Conservation (phyloP, 1,284 basidiomycete species). For the Cerrena zonata region DNA sequence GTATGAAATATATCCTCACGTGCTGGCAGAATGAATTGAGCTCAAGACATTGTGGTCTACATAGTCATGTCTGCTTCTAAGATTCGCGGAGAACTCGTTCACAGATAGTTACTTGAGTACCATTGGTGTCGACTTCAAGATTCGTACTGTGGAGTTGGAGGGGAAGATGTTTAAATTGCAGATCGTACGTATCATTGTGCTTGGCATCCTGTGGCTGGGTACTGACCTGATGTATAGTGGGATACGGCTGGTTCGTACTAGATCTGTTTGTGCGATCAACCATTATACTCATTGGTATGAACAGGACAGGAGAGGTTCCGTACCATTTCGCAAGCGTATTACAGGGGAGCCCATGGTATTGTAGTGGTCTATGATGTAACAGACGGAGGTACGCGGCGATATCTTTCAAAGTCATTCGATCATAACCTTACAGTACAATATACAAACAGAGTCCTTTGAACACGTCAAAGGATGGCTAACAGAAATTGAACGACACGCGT, state of each 20-base stretch:
- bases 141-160: constrained; percentile 98
- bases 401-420: constrained; percentile 10
- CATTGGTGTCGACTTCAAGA: constrained; percentile 99
- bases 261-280: no score
- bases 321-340: constrained; percentile 96
- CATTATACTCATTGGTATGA: background rate
- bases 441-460: constrained; percentile 80
- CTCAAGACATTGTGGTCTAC: no score
- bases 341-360: constrained; percentile 93
- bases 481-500: constrained; percentile 98
- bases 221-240: constrained; percentile 55
- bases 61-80: constrained; percentile 93
- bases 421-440: background rate
- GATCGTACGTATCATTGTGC: constrained; percentile 69
- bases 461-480: constrained; percentile 99
- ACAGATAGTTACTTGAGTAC: constrained; percentile 99
- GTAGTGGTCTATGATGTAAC: constrained; percentile 99
- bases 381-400: constrained; percentile 70
- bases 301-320: constrained; percentile 92
- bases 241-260: constrained; percentile 83
- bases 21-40: no score
- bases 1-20: constrained; percentile 45
- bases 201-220: constrained; percentile 1
- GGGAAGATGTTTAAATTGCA: constrained; percentile 99
- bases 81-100: constrained; percentile 99